Evolutionary conservation across 768 basidiomycete genomes (phyloP), one percentile per base, ranked within the genome.

Genomic region (Tulasnella sp.): DNA sequence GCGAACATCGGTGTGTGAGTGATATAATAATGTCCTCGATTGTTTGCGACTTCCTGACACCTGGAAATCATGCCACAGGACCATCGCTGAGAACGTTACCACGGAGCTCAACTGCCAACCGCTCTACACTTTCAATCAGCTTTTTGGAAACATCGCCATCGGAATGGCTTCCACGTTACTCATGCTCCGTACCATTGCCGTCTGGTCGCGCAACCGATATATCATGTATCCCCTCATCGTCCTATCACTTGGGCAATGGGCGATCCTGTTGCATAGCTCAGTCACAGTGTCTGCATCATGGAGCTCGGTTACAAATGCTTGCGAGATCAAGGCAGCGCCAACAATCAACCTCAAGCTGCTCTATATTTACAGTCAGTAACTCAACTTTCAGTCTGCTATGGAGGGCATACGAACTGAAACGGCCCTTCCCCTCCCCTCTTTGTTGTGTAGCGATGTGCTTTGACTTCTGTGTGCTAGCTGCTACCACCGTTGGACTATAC

Each of bases 401-500:
- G n/a, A n/a, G n/a, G n/a, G n/a, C n/a, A n/a, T 13, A 43, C 19
- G 42, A n/a, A n/a, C 23, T 78, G 78, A 3, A 86, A 84, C 69
- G 83, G 85, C 63, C 85, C 86, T 65, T 63, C 51, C 60, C 61
- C 30, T n/a, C 34, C 61, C 9, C 32, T 51, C 48, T 4, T 47
- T 52, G 7, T 21, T 15, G 10, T 42, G 21, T 34, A 61, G 78
- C 82, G 48, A 87, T 87, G 85, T 70, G 71, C 21, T 85, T 86
- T 66, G 85, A 87, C 70, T 75, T 87, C 62, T 67, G 72, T 13
- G 83, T 87, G 51, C 69, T 87, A 29, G 72, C 71, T 49, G 72
- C 86, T 51, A 84, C 83, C 24, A 80, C 76, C 9, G 78, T 73
- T 70, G 87, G 86, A 64, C 76, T 87, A 17, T 73, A 75, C 64